Conservation (phyloP, 2,329 filamentous ascomycete genomes). For the Apiospora arundinis region DNA sequence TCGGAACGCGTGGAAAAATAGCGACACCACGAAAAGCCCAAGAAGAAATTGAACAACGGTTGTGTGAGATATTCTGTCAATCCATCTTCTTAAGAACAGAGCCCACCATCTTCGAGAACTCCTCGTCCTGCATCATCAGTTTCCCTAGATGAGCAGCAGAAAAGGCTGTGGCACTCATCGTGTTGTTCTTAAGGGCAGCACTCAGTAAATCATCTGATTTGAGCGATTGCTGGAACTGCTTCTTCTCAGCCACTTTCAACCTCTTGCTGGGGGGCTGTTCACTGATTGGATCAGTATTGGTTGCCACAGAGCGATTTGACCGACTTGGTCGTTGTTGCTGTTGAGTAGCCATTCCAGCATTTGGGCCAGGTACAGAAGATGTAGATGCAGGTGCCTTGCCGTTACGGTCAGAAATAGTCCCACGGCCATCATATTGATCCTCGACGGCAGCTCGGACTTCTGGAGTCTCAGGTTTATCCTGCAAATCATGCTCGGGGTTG, state of each 20-base stretch:
- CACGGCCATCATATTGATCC: neutral
- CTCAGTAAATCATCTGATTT: conserved; percentile 1
- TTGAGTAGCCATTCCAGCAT: neutral
- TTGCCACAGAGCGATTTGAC: neutral
- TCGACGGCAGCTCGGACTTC: neutral
- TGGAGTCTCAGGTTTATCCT: neutral
- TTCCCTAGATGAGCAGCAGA: neutral
- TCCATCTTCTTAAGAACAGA: neutral
- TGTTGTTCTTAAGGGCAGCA: neutral
- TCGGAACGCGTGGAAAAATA: neutral
- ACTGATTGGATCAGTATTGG: neutral
- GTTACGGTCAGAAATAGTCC: neutral
- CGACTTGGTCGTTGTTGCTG: neutral
- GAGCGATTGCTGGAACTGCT: neutral
- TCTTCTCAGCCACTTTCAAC: neutral
- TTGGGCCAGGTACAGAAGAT: neutral
- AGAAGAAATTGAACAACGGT: too few species aligned
- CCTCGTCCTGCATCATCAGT: neutral
- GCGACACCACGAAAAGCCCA: neutral
- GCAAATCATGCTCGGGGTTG: neutral
- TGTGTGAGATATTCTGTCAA: neutral
- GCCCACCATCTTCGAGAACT: neutral
- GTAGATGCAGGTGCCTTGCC: neutral
- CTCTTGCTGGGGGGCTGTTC: neutral
- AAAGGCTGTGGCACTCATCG: neutral